Base-by-base conservation (phyloP, 2,329 filamentous ascomycete genomes). In the Dothistroma septosporum region DNA sequence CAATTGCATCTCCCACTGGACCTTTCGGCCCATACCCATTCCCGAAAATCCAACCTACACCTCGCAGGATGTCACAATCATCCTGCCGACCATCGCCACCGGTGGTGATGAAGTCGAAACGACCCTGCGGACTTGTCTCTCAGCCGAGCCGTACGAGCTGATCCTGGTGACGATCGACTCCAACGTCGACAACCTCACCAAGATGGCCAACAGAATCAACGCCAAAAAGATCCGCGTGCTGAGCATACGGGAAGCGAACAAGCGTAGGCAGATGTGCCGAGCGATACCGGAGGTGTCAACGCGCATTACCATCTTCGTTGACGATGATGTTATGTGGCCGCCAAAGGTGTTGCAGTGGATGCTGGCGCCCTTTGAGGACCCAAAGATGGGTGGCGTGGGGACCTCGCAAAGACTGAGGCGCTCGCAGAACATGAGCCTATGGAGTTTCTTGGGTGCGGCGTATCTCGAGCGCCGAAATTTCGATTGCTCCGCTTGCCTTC, bases 401-500 rank as follows among this genome's bases (percentile, higher is more conserved):
- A 96, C 93, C 57, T 96, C 91, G 74, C 93, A 97, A 78, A 82
- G 91, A 64, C 85, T 97, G 65, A 86, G 87, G 72, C 88, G 91
- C 64, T 85, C 87, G 66, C 83, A 83, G 71, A 79, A 79, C 50
- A 81, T 79, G 61, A 84, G 85, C 46, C 79, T 90, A 65, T 97
- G 87, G 86, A 92, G 92, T 73, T 97, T 93, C 82, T 83, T 97
- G 21, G 92, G 92, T 6, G 90, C 92, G 22, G 87, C 92, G 55
- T 97, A 97, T 76, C 88, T 97, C 64, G 90, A 96, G 76, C 86
- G 93, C 61, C 87, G 93, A 63, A 97, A 97, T 77, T 97, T 97
- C 74, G 93, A 97, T 76, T 96, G 95, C 73, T 95, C 92, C 53
- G 92, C 93, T 33, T 97, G 92, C 58, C 93, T 95, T 75, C 90